phyloP scores from a whole-genome alignment of 805 yeast species.

The Candida golubevii region DNA sequence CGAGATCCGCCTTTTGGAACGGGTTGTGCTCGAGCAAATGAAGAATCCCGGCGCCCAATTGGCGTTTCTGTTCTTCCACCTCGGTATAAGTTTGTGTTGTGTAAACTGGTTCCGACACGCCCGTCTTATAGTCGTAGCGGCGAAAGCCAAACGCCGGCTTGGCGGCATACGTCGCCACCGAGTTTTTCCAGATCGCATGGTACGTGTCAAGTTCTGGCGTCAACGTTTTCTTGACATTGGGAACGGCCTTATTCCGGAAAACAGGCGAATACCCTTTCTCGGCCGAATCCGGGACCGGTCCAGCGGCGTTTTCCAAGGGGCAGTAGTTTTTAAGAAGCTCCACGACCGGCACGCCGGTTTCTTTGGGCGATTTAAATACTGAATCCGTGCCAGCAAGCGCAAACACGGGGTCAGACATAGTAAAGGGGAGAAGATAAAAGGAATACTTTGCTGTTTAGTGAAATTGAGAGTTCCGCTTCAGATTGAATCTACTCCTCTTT shows the following conservation, averaged over 20 bases:
- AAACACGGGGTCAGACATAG: background rate
- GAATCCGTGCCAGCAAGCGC: constrained; percentile 18
- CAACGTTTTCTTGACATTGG: constrained; percentile 31
- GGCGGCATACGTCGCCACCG: constrained; percentile 33
- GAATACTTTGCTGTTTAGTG: too few species aligned
- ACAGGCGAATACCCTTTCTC: constrained; percentile 48
- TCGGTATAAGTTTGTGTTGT: constrained; percentile 26
- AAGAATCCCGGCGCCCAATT: constrained; percentile 40
- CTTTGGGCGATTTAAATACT: constrained; percentile 13
- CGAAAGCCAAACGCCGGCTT: constrained; percentile 43
- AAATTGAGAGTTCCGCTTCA: too few species aligned
- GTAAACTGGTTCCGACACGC: constrained; percentile 31
- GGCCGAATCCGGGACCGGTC: constrained; percentile 35
- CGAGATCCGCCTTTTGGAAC: constrained; percentile 16
- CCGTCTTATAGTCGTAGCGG: constrained; percentile 27
- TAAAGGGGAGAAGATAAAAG: too few species aligned
- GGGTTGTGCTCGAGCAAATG: constrained; percentile 21
- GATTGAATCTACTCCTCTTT: too few species aligned
- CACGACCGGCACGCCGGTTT: constrained; percentile 7
- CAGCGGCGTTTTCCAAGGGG: constrained; percentile 16
- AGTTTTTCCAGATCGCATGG: constrained; percentile 40
- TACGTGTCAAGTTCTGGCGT: constrained; percentile 44
- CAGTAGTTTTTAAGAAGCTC: constrained; percentile 13
- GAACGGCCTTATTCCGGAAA: constrained; percentile 40
- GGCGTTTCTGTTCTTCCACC: constrained; percentile 27